Evolutionary conservation across 306 rosid species (phyloP), one percentile per base, ranked within the genome.

Genomic region (Mimosa bimucronata): DNA sequence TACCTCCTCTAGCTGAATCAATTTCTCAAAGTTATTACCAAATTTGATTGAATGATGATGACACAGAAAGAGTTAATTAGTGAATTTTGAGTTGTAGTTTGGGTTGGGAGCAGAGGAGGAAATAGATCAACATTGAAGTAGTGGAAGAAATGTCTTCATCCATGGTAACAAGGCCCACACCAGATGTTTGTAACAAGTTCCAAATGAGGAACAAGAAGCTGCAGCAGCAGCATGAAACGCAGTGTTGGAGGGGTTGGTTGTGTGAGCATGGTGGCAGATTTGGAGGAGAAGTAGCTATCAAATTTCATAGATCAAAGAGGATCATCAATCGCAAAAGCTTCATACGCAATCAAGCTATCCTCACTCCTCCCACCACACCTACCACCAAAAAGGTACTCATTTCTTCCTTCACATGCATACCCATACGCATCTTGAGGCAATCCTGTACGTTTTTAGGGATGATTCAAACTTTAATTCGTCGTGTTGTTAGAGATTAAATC

Each of bases 371-470:
- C 10, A 85, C 89, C 55, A 70, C 97, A 30, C 92, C 98, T 16
- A 83, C 98, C 85, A 79, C 90, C 69, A 68, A 87, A 62, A 95
- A 89, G 98, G 98, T 92, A 77, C 31, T 52, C n/a, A 52, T 5
- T 9, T 10, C 58, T 16, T 16, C 23, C 34, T 55, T 55, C 62
- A 52, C 26, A 28, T 9, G 23, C 14, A 25, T 21, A 34, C 5
- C 38, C 38, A 34, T 34, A 6, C 5, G 38, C 5, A 6, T 34
- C 38, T 34, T 34, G 5, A 34, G 5, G 38, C 38, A 34, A 34
- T 34, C 38, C 38, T 34, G 5, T 34, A 34, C 38, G 5, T 34
- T 34, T 34, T 34, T 34, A 34, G 38, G 5, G 38, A 34, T 3
- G 3, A 34, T 34, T 34, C 38, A 34, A 34, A 34, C 38, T 34